These are phyloP conservation scores for Pseudonitzschia pungens DNA, from an alignment of 108 stramenopile genomes.

Conservation along the genomic window DNA sequence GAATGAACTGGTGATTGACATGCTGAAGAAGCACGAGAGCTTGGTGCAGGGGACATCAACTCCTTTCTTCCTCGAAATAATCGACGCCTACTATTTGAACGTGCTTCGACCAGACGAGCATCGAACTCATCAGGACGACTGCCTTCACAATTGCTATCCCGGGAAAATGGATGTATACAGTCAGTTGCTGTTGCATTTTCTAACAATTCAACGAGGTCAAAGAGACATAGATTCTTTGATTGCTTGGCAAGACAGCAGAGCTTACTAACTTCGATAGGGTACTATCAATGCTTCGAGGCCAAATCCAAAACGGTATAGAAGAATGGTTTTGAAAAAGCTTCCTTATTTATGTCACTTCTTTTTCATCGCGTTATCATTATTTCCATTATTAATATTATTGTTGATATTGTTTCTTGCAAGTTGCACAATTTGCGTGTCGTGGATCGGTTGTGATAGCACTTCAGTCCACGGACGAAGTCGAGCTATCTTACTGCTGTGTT, in stretches of 20 bases:
- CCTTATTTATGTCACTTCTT: too few species aligned
- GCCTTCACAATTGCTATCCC: conserved; percentile 55
- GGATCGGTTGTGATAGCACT: too few species aligned
- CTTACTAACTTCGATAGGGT: too few species aligned
- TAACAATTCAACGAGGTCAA: conserved; percentile 17
- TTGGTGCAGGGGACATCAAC: background rate
- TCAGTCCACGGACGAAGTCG: too few species aligned
- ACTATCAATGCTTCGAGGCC: too few species aligned
- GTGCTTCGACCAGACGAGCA: conserved; percentile 49
- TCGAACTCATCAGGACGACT: conserved; percentile 37
- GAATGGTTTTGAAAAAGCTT: too few species aligned
- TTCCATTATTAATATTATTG: too few species aligned
- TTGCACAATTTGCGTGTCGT: too few species aligned
- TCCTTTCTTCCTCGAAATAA: conserved; percentile 27
- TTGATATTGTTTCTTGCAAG: too few species aligned
- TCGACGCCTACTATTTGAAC: conserved; percentile 50
- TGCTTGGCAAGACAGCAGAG: conserved; percentile 1
- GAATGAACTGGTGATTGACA: conserved; percentile 38
- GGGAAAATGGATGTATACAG: conserved; percentile 53
- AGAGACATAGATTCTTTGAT: conserved; percentile 23
- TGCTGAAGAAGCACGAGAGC: background rate
- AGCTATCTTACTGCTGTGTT: too few species aligned
- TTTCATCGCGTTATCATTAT: too few species aligned
- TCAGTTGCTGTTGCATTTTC: conserved; percentile 39
- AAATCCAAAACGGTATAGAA: too few species aligned